These are phyloP conservation scores for Crucihimalaya himalaica DNA, from an alignment of 345 rosid species.

Conservation along the genomic window DNA sequence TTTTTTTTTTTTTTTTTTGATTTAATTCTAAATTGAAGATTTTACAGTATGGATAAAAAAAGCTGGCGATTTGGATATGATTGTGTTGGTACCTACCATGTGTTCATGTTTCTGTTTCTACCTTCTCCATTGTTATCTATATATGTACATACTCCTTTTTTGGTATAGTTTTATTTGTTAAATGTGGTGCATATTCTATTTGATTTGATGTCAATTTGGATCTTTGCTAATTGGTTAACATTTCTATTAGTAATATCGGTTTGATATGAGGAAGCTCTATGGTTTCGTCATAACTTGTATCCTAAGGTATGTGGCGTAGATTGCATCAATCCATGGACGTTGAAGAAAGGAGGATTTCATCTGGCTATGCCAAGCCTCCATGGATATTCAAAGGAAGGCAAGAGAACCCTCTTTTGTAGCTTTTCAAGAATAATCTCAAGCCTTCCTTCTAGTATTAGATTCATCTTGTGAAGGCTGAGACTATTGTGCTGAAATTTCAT, in stretches of 20 bases:
- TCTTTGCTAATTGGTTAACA: not conserved
- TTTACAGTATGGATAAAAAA: not conserved
- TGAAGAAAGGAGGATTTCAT: slow-evolving; percentile 45
- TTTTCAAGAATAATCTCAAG: not conserved
- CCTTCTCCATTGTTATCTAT: not conserved
- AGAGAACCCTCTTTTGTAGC: slow-evolving; percentile 17
- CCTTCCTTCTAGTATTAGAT: not conserved
- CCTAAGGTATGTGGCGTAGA: slow-evolving; percentile 28
- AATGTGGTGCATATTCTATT: not conserved
- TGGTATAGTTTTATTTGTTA: not conserved
- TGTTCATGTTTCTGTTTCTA: not conserved
- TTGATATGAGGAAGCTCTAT: not conserved
- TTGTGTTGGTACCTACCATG: not conserved
- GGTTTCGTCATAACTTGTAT: slow-evolving; percentile 25
- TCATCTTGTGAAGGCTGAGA: too few relatives aligned
- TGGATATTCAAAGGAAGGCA: slow-evolving; percentile 96
- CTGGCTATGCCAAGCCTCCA: slow-evolving; percentile 77
- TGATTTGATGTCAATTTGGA: not conserved
- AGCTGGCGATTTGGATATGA: not conserved
- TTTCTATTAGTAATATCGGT: not conserved
- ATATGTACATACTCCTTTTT: not conserved
- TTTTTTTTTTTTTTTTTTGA: too few relatives aligned
- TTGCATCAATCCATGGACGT: slow-evolving; percentile 50
- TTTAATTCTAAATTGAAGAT: too few relatives aligned
- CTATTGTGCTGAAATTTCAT: not conserved